A percentile compares a stretch with the other conserved stretches of the same genome.
phyloP scores from a whole-genome alignment of 768 basidiomycete species.

The Sistotremastrum niveocremeum region DNA sequence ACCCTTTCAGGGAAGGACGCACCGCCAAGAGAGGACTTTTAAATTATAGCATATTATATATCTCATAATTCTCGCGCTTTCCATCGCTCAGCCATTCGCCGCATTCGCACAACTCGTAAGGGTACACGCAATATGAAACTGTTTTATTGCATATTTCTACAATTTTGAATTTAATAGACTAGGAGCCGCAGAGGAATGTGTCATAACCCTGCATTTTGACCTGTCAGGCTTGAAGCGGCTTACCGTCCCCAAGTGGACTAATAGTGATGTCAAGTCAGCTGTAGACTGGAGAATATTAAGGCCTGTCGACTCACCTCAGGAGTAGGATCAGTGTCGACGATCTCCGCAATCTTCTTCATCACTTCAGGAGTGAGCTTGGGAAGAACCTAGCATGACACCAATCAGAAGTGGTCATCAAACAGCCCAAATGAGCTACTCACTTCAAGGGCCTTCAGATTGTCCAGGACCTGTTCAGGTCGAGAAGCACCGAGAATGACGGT shows the following conservation, averaged over 20 bases:
- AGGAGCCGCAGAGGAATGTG: no score
- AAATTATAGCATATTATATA: neutral
- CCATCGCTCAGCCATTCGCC: no score
- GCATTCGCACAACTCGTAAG: no score
- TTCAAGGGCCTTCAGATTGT: slow-evolving; percentile 27
- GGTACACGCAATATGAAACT: no score
- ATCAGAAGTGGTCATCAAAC: no score
- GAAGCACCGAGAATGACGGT: slow-evolving; percentile 22
- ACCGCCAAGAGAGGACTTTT: slow-evolving; percentile 2
- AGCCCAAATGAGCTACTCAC: slow-evolving; percentile 5
- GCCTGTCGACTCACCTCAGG: slow-evolving; percentile 4
- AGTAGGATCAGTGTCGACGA: slow-evolving; percentile 21
- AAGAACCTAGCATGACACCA: slow-evolving; percentile 3
- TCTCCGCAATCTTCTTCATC: slow-evolving; percentile 26
- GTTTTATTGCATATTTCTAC: no score
- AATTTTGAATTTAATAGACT: no score
- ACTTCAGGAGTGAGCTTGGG: slow-evolving; percentile 30
- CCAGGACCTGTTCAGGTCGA: slow-evolving; percentile 20
- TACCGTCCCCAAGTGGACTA: no score
- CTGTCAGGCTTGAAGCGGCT: no score
- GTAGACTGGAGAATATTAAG: no score
- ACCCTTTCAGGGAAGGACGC: slow-evolving; percentile 4
- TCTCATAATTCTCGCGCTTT: neutral
- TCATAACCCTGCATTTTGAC: no score
- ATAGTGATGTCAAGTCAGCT: no score